Base-by-base conservation (phyloP, 305 asterid genomes). In the Fraxinus latifolia region DNA sequence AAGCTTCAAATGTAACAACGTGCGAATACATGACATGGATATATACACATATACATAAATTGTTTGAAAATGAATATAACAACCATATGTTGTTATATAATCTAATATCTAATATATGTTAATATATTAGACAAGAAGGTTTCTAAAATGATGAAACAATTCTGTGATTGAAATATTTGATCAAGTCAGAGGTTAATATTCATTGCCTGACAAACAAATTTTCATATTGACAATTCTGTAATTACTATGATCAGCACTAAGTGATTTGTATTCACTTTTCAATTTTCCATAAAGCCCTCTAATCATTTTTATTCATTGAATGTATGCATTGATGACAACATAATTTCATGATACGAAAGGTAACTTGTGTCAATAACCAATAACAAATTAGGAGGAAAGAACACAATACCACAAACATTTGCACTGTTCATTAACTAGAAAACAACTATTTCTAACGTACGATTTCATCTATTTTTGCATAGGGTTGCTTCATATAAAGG, bases 341-440 rank as follows among this genome's bases (percentile, higher is more conserved):
- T 19, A 74, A 74, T 74, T 80, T 75, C 76, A 75, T 44, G 23
- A 72, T 65, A 65, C 1, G 33, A 5, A 44, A 65, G 39, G 77
- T 34, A 81, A 65, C 36, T 75, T 37, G 53, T 75, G n/a, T 72
- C 37, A 0, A 60, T 23, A 11, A 78, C 60, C 15, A 60, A 21
- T 76, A 4, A 47, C 31, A 36, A 33, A 81, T 34, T 37, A 37
- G 76, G 53, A 37, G 2, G 33, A 76, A 81, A 27, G 23, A 37
- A 44, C 74, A 33, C 21, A 60, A 29, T 53, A 34, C 36, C 50
- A 55, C 21, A 58, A 17, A 29, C 47, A 29, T 55, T 29, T 23
- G 34, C 37, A 53, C 1, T 50, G 47, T 75, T 47, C 73, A 55
- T 42, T 55, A 42, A 73, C 47, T 8, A 37, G 75, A 70, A 62